These are phyloP conservation scores for Hanseniaspora thailandica DNA, from an alignment of 805 yeast genomes.

Conservation along the genomic window DNA sequence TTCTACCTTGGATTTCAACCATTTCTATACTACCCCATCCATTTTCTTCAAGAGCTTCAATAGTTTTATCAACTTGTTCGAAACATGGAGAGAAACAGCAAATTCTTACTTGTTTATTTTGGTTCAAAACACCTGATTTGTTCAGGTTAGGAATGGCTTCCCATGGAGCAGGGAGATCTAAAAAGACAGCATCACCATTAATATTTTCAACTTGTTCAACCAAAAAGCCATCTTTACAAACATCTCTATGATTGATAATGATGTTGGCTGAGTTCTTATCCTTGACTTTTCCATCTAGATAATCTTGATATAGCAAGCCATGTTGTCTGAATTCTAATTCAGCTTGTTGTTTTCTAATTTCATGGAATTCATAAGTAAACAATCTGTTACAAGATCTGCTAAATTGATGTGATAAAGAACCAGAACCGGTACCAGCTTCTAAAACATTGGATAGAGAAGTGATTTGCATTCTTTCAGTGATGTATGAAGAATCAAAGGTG, in stretches of 20 bases:
- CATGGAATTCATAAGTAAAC: constrained; percentile 85
- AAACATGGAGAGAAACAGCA: constrained; percentile 98
- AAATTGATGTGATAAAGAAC: constrained; percentile 85
- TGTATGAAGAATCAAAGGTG: constrained; percentile 87
- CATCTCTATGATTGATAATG: constrained; percentile 80
- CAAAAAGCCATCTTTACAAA: constrained; percentile 74
- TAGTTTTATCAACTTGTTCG: constrained; percentile 86
- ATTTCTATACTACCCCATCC: constrained; percentile 85
- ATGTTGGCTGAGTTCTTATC: constrained; percentile 33
- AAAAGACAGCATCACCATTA: constrained; percentile 62
- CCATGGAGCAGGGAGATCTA: constrained; percentile 97
- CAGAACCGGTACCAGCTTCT: constrained; percentile 98
- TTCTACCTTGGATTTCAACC: constrained; percentile 77
- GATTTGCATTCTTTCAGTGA: constrained; percentile 68
- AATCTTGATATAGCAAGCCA: constrained; percentile 33
- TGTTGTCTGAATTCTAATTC: constrained; percentile 63
- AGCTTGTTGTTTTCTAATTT: constrained; percentile 72
- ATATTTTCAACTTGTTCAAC: constrained; percentile 28
- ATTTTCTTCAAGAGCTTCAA: constrained; percentile 54
- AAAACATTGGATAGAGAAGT: constrained; percentile 66
- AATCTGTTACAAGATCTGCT: constrained; percentile 72
- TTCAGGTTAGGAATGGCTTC: constrained; percentile 71
- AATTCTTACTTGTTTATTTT: constrained; percentile 45
- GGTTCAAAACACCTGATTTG: constrained; percentile 38
- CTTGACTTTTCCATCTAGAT: constrained; percentile 8